phyloP scores from a whole-genome alignment of 352 stramenopile species.

The Globisporangium carolinianum region DNA sequence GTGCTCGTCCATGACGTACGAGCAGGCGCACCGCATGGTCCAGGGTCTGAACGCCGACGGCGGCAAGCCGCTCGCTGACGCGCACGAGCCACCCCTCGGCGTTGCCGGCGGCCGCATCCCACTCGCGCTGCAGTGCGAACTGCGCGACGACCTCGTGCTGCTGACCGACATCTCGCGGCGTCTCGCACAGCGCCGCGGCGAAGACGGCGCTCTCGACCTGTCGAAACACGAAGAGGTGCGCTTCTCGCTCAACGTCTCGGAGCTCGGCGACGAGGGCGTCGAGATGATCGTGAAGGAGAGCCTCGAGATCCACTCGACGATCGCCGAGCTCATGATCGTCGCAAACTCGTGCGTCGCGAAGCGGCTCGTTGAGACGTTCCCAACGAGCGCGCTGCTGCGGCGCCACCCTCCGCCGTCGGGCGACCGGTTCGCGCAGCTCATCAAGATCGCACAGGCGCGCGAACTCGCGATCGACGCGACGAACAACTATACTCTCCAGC shows the following conservation, averaged over 20 bases:
- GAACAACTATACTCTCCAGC: slow-evolving; percentile 80
- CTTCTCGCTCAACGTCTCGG: slow-evolving; percentile 74
- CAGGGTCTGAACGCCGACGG: slow-evolving; percentile 58
- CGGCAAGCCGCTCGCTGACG: slow-evolving; percentile 20
- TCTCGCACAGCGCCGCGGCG: slow-evolving; percentile 45
- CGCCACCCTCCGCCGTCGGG: slow-evolving; percentile 76
- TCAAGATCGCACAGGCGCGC: slow-evolving; percentile 61
- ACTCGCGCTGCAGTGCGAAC: slow-evolving; percentile 33
- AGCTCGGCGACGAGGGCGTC: slow-evolving; percentile 64
- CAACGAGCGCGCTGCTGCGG: slow-evolving; percentile 79
- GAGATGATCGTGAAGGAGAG: slow-evolving; percentile 88
- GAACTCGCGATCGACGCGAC: slow-evolving; percentile 66
- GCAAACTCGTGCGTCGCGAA: slow-evolving; percentile 87
- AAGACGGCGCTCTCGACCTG: slow-evolving; percentile 70
- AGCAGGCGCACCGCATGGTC: slow-evolving; percentile 73
- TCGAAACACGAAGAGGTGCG: slow-evolving; percentile 79
- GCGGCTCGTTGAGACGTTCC: slow-evolving; percentile 76
- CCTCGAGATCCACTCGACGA: slow-evolving; percentile 91
- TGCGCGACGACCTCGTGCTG: slow-evolving; percentile 50
- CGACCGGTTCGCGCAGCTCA: slow-evolving; percentile 68
- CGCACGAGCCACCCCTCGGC: slow-evolving; percentile 17
- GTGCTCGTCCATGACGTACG: slow-evolving; percentile 85
- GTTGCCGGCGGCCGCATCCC: slow-evolving; percentile 68
- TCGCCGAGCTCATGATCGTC: slow-evolving; percentile 93
- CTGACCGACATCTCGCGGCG: slow-evolving; percentile 62